Percentiles rank a stretch among this genome's conserved stretches.
Conservation (phyloP, 768 basidiomycete genomes). For the Suillus subluteus region DNA sequence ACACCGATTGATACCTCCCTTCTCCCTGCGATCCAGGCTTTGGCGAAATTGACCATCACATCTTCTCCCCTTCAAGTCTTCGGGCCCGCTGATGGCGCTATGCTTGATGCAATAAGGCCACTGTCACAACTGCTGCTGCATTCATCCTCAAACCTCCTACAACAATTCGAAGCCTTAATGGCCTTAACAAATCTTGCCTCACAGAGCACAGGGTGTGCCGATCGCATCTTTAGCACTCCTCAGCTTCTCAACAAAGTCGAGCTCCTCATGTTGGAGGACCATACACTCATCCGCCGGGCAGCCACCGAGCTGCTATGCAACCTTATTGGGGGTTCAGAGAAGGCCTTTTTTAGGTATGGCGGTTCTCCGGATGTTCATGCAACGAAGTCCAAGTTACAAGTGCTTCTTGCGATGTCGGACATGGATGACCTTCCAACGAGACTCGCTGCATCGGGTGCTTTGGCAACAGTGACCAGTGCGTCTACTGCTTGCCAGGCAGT, state of each 20-base stretch:
- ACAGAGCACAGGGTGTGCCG: constrained; percentile 63
- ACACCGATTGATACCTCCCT: constrained; percentile 34
- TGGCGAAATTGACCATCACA: constrained; percentile 93
- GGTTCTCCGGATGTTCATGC: constrained; percentile 43
- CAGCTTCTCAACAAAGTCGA: constrained; percentile 70
- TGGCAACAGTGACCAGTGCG: constrained; percentile 77
- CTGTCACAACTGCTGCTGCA: constrained; percentile 75
- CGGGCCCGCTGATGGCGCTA: constrained; percentile 77
- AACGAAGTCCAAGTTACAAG: constrained; percentile 66
- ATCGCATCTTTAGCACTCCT: constrained; percentile 64
- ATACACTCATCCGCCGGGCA: constrained; percentile 80
- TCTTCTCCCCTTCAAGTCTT: constrained; percentile 89
- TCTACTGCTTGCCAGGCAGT: constrained; percentile 62
- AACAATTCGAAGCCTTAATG: constrained; percentile 94
- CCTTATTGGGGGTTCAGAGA: constrained; percentile 76
- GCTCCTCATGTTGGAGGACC: constrained; percentile 79
- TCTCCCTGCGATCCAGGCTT: constrained; percentile 78
- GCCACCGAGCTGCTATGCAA: constrained; percentile 93
- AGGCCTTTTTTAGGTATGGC: constrained; percentile 74
- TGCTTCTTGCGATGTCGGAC: constrained; percentile 84
- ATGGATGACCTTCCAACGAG: constrained; percentile 85
- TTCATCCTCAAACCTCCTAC: constrained; percentile 69
- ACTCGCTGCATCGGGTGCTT: constrained; percentile 87
- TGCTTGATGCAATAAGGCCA: constrained; percentile 84
- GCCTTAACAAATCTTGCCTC: constrained; percentile 95